These are phyloP conservation scores for Erodium chrysanthum DNA, from an alignment of 441 rosid species.

Conservation along the genomic window DNA sequence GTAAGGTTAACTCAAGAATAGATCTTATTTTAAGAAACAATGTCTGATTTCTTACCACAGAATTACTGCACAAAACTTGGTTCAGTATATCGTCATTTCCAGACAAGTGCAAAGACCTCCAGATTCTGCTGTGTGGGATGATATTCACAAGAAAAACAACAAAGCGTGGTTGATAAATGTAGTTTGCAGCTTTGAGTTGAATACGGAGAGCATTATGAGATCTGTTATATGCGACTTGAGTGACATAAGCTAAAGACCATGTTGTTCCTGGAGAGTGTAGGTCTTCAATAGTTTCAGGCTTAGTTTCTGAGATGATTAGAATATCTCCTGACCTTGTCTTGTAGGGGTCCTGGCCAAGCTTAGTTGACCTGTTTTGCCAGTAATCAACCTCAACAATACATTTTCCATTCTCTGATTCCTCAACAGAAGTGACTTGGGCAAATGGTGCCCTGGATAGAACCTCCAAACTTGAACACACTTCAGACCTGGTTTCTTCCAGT, in stretches of 20 bases:
- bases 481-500: constrained; percentile 23
- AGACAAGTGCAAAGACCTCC: constrained; percentile 7
- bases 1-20: neutral
- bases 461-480: constrained; percentile 3
- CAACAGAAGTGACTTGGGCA: neutral
- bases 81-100: neutral
- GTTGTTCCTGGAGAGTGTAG: neutral
- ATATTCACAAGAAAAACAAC: constrained; percentile 4
- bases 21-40: neutral
- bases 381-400: neutral
- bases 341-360: neutral
- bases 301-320: neutral
- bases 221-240: neutral
- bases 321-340: neutral
- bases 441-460: neutral
- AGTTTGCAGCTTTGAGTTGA: neutral
- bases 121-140: constrained; percentile 1
- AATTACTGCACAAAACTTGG: constrained; percentile 2
- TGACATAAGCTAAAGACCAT: constrained; percentile 6
- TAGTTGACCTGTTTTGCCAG: neutral
- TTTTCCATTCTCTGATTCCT: neutral
- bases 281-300: neutral
- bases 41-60: constrained; percentile 5
- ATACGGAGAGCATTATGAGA: neutral
- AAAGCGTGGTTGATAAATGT: neutral